Conservation (phyloP, 441 rosid genomes). For the Populus tomentosa region DNA sequence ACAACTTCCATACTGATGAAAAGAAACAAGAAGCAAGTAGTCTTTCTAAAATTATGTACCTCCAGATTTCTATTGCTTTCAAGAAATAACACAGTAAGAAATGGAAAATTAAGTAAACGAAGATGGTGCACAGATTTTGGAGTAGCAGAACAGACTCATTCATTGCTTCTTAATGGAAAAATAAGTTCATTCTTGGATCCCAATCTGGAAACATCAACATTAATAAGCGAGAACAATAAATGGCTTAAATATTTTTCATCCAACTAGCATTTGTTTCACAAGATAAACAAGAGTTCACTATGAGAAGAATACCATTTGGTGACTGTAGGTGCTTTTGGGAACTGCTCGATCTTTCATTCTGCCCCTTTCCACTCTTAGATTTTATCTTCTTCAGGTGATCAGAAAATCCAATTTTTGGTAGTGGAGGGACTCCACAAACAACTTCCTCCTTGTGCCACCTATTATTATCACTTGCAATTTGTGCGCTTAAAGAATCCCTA, state of each 20-base stretch:
- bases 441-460: conserved; percentile 27
- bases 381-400: conserved; percentile 34
- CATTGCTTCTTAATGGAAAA: background rate
- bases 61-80: background rate
- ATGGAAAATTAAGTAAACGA: background rate
- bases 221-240: conserved; percentile 1
- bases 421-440: conserved; percentile 39
- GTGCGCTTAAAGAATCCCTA: conserved; percentile 22
- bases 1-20: background rate
- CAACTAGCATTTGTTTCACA: background rate
- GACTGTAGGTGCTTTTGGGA: conserved; percentile 20
- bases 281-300: background rate
- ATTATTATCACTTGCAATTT: conserved; percentile 7
- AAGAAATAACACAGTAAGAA: background rate
- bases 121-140: background rate
- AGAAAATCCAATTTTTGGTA: conserved; percentile 34
- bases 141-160: background rate
- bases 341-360: conserved; percentile 18
- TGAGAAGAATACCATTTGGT: conserved; percentile 29
- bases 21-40: background rate
- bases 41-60: background rate
- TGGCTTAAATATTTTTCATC: background rate
- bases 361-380: conserved; percentile 24
- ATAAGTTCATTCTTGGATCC: background rate
- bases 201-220: background rate